Evolutionary conservation across 2,329 filamentous ascomycete genomes (phyloP).

Genomic region (Fusarium torreyae): DNA sequence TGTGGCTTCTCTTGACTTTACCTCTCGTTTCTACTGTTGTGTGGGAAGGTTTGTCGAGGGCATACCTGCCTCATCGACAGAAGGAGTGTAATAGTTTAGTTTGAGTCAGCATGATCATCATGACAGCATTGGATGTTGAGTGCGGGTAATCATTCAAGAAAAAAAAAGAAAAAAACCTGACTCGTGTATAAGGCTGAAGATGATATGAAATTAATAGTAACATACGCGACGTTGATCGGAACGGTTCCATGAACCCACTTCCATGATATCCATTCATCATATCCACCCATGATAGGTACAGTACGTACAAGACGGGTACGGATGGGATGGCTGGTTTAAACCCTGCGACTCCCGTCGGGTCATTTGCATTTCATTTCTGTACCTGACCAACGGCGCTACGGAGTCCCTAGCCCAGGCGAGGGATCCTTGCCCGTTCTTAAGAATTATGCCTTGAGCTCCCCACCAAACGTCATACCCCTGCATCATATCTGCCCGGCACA

Average conservation of each 20-base stretch:
- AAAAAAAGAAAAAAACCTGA: conserved; percentile 1
- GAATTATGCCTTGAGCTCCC: conserved; percentile 39
- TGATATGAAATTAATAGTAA: neutral
- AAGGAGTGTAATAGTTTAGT: conserved; percentile 9
- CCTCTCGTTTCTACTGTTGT: neutral
- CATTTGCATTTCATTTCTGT: neutral
- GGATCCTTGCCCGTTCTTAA: conserved; percentile 3
- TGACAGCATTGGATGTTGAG: conserved; percentile 2
- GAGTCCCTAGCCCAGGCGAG: conserved; percentile 1
- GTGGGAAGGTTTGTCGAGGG: neutral
- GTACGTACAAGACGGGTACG: neutral
- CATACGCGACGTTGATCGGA: neutral
- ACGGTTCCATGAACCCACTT: neutral
- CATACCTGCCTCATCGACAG: neutral
- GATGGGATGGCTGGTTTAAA: neutral
- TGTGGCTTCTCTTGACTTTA: neutral
- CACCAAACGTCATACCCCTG: conserved; percentile 38
- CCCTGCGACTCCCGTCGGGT: neutral
- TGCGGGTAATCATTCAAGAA: neutral
- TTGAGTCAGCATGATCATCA: conserved; percentile 1
- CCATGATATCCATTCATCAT: neutral
- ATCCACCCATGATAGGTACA: neutral
- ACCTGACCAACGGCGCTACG: conserved; percentile 14
- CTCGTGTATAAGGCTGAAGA: conserved; percentile 25
- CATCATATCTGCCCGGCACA: conserved; percentile 12